phyloP scores from a whole-genome alignment of 2,329 filamentous ascomycete species.

The Colletotrichum chlorophyti region DNA sequence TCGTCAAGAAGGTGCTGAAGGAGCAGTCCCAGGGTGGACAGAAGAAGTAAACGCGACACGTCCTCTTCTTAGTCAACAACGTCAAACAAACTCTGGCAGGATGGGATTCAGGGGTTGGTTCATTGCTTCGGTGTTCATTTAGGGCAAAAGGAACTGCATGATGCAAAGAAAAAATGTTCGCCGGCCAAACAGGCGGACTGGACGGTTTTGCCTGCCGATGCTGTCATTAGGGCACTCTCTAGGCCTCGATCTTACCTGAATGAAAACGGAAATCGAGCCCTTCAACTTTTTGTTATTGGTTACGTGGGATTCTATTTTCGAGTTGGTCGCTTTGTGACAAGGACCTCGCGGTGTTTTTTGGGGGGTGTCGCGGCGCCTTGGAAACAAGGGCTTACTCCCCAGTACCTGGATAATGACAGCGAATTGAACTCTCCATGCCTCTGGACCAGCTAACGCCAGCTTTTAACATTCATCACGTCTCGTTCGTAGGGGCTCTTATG shows the following conservation, averaged over 20 bases:
- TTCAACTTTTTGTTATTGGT: slow-evolving; percentile 14
- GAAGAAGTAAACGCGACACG: slow-evolving; percentile 66
- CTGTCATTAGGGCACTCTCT: slow-evolving; percentile 47
- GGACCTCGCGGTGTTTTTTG: slow-evolving; percentile 22
- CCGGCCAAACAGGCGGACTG: slow-evolving; percentile 33
- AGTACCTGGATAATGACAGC: slow-evolving; percentile 22
- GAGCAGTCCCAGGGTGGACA: slow-evolving; percentile 83
- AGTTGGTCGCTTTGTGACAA: neutral
- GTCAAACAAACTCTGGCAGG: slow-evolving; percentile 30
- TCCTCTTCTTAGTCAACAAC: slow-evolving; percentile 32
- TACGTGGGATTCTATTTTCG: slow-evolving; percentile 11
- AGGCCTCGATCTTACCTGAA: slow-evolving; percentile 31
- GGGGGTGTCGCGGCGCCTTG: too few species aligned
- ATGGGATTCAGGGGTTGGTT: slow-evolving; percentile 45
- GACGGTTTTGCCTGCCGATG: slow-evolving; percentile 46
- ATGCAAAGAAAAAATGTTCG: slow-evolving; percentile 46
- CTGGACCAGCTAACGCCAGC: too few species aligned
- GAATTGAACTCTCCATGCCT: slow-evolving; percentile 23
- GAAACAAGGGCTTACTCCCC: slow-evolving; percentile 13
- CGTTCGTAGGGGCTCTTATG: too few species aligned
- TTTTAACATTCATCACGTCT: too few species aligned
- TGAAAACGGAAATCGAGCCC: slow-evolving; percentile 32
- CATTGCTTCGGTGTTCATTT: slow-evolving; percentile 61
- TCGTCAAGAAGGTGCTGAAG: slow-evolving; percentile 99
- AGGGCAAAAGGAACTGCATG: slow-evolving; percentile 57